Conservation (phyloP, 176 grass and related monocot species). For the Lolium multiflorum region DNA sequence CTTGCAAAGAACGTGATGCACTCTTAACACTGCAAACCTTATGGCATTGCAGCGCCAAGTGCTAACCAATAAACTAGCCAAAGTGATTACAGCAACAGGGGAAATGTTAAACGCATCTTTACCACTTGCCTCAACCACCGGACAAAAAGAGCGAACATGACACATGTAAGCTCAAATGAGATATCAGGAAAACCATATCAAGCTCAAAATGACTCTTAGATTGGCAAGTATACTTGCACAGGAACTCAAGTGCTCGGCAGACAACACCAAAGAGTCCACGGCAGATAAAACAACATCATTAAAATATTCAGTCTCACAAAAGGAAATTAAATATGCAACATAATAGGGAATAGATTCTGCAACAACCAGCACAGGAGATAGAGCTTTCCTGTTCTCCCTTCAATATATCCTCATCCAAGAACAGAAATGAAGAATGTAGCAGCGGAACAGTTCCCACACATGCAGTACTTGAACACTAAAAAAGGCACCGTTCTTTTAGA, state of each 20-base stretch:
- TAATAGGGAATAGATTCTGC: conserved; percentile 54
- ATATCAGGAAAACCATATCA: background rate
- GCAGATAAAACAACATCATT: background rate
- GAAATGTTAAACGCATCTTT: background rate
- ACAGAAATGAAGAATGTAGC: background rate
- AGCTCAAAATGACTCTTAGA: background rate
- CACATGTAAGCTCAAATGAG: background rate
- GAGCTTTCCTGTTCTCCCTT: background rate
- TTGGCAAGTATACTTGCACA: background rate
- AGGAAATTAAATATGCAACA: conserved; percentile 19
- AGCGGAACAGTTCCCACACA: background rate
- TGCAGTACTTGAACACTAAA: conserved; percentile 8
- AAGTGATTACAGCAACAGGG: background rate
- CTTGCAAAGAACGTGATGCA: background rate
- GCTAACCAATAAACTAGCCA: background rate
- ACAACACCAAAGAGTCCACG: background rate
- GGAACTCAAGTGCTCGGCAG: background rate
- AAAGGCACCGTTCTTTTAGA: background rate
- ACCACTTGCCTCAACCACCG: background rate
- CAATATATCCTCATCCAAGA: background rate
- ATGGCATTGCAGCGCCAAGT: background rate
- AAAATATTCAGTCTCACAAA: background rate
- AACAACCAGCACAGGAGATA: background rate
- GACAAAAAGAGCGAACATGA: background rate
- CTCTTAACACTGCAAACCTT: background rate